A percentile compares a stretch with the other conserved stretches of the same genome.
These are phyloP conservation scores for Daldinia decipiens DNA, from an alignment of 495 filamentous ascomycete species.

Conservation along the genomic window DNA sequence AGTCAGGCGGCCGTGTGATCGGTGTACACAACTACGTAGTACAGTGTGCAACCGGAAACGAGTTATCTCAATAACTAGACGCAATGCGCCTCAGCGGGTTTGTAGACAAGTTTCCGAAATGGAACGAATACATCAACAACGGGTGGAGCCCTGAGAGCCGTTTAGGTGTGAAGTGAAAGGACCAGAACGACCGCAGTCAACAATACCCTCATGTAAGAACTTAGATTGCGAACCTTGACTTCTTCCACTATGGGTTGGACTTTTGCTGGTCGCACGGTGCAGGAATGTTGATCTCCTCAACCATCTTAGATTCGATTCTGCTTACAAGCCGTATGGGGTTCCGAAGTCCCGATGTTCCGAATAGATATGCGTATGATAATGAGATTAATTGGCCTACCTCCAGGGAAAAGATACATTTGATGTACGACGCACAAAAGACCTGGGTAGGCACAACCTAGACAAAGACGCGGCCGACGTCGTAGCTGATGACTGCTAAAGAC, in stretches of 20 bases:
- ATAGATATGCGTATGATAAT: constrained; percentile 17
- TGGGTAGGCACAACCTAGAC: constrained; percentile 16
- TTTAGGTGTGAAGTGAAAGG: constrained; percentile 20
- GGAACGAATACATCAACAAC: constrained; percentile 26
- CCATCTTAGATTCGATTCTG: constrained; percentile 31
- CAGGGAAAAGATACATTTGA: constrained; percentile 19
- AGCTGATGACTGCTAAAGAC: constrained; percentile 26
- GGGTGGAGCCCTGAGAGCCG: constrained; percentile 21
- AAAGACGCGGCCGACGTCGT: constrained; percentile 27
- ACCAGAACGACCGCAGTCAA: constrained; percentile 28
- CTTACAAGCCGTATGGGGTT: constrained; percentile 26
- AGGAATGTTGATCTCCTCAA: constrained; percentile 31
- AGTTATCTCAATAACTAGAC: constrained; percentile 21
- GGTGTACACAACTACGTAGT: constrained; percentile 14
- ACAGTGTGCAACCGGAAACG: constrained; percentile 24
- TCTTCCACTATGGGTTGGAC: constrained; percentile 11
- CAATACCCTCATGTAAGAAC: constrained; percentile 42
- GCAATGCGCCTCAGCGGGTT: constrained; percentile 31
- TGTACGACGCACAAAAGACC: constrained; percentile 18
- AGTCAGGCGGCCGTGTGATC: constrained; percentile 12
- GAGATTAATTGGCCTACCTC: constrained; percentile 21
- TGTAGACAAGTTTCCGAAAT: constrained; percentile 27
- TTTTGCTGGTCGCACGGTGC: constrained; percentile 34
- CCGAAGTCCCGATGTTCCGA: constrained; percentile 40
- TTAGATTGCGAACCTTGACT: constrained; percentile 37